A percentile compares a stretch with the other conserved stretches of the same genome.
phyloP scores from a whole-genome alignment of 257 asterid species.

The Verbascum thapsus region DNA sequence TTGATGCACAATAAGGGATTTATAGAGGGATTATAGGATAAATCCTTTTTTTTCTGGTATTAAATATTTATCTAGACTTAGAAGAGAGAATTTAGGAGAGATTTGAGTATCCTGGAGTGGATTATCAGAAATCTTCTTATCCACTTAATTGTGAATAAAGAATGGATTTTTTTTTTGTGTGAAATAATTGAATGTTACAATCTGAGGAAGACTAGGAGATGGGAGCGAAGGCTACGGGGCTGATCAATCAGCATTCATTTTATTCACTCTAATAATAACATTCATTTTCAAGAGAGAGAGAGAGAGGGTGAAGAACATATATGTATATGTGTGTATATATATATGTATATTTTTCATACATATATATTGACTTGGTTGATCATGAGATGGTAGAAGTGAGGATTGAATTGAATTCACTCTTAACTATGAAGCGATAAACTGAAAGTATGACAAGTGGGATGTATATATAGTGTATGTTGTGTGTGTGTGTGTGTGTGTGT shows the following conservation, averaged over 20 bases:
- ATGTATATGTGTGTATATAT: slow-evolving; percentile 16
- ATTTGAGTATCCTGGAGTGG: slow-evolving; percentile 33
- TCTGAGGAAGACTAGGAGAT: slow-evolving; percentile 28
- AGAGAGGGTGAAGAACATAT: slow-evolving; percentile 17
- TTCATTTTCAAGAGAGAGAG: slow-evolving; percentile 13
- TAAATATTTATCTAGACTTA: slow-evolving; percentile 19
- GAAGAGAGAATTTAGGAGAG: slow-evolving; percentile 11
- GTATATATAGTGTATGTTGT: slow-evolving; percentile 37
- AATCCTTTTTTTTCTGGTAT: too few relatives aligned
- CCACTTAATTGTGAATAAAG: slow-evolving; percentile 35
- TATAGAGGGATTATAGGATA: slow-evolving; percentile 22
- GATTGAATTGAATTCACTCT: slow-evolving; percentile 29
- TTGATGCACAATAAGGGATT: background rate
- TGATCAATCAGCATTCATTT: slow-evolving; percentile 49
- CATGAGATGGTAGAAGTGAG: slow-evolving; percentile 15
- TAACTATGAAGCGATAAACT: slow-evolving; percentile 23
- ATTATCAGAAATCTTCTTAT: slow-evolving; percentile 47
- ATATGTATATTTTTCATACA: background rate
- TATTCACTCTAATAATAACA: too few relatives aligned
- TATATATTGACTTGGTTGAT: slow-evolving; percentile 29
- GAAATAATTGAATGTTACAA: slow-evolving; percentile 12
- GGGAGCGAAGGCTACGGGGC: slow-evolving; percentile 33
- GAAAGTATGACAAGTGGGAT: slow-evolving; percentile 44
- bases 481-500: slow-evolving; percentile 25
- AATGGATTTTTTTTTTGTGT: slow-evolving; percentile 17